Evolutionary conservation across 768 basidiomycete species (phyloP), one percentile per base, ranked within the genome.

Genomic region (Astraeus odoratus): DNA sequence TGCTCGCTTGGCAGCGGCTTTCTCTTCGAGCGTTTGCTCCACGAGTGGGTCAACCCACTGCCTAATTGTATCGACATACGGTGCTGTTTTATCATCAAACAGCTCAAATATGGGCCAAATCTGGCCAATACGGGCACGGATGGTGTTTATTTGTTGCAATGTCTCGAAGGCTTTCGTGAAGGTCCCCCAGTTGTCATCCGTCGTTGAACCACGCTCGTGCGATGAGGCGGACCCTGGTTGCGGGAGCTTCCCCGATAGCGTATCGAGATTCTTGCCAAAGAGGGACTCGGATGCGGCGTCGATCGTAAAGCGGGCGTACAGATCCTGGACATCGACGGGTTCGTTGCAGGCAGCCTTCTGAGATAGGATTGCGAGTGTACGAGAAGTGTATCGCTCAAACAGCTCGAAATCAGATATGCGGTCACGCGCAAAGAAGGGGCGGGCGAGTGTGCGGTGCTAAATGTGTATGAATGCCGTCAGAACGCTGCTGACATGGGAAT

Each of bases 371-470:
- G 69, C 61, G 3, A 83, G 47, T 0, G 77, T 74, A n/a, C 67
- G 68, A 19, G 58, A 48, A 7, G 73, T 65, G 49, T 82, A 73
- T 34, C 64, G 67, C 52, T 86, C 82, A 54, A 86, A 85, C 35
- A 77, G 67, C 15, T 82, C 75, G 42, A 83, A 83, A 55, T 87
- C 83, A 7, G 77, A 73, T 34, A 81, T 75, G 23, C 84, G 75
- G 48, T 86, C 83, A n/a, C 75, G 73, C 12, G 81, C 75, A 55
- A 87, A 86, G 65, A 85, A 87, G 3, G 85, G 85, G 5, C 85
- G 77, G 3, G 83, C 75, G 39, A 76, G 77, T 3, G 71, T 64
- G 25, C 85, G 78, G 49, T 86, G 83, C 81, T 83, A 52, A 6
- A 37, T 42, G 15, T 29, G 20, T 6, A 18, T 6, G 20, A 40